Evolutionary conservation across 129 eudicot species (phyloP).

Genomic region (Calendula officinalis): DNA sequence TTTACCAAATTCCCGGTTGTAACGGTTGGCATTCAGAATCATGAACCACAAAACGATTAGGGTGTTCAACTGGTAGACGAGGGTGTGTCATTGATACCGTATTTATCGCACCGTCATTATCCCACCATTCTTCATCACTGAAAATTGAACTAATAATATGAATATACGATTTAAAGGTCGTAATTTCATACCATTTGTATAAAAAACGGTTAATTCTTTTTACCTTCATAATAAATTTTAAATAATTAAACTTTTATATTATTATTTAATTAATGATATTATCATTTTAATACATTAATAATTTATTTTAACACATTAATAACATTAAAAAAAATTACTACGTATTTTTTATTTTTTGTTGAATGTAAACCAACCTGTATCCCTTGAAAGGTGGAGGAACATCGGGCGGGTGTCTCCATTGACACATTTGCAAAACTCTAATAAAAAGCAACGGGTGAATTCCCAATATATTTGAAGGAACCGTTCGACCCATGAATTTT

Average conservation of each 20-base stretch:
- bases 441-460: constrained; percentile 81
- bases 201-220: not conserved
- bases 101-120: constrained; percentile 94
- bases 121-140: constrained; percentile 99
- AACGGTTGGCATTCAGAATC: constrained; percentile 90
- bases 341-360: not conserved
- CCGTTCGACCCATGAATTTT: constrained; percentile 55
- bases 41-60: constrained; percentile 56
- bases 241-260: too few species aligned
- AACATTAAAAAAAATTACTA: not conserved
- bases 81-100: constrained; percentile 94
- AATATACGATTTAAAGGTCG: not conserved
- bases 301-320: too few species aligned
- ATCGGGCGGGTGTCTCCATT: constrained; percentile 80
- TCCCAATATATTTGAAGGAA: constrained; percentile 77
- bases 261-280: too few species aligned
- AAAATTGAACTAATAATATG: constrained; percentile 10
- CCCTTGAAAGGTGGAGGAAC: constrained; percentile 95
- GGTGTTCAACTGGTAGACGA: constrained; percentile 84
- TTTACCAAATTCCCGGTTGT: constrained; percentile 89
- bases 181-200: not conserved
- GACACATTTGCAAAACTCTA: constrained; percentile 91
- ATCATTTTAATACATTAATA: too few species aligned
- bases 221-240: too few species aligned
- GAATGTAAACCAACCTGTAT: constrained; percentile 48